phyloP scores from a whole-genome alignment of 148 eudicot genomes.

The Dianthus caryophyllus region DNA sequence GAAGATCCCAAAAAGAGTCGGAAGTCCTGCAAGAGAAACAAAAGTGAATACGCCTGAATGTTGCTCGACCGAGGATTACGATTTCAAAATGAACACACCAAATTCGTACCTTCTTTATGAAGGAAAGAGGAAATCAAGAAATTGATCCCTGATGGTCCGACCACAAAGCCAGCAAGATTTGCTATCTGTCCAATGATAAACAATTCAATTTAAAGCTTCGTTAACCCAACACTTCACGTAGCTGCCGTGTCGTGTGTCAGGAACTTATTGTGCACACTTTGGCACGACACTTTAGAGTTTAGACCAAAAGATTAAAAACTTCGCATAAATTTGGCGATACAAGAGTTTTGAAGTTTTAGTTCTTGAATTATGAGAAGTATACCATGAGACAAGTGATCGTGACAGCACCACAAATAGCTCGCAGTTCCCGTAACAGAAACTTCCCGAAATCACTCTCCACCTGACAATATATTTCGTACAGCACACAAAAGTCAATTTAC shows the following conservation, averaged over 20 bases:
- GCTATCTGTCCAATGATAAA: conserved; percentile 55
- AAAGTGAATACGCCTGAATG: conserved; percentile 6
- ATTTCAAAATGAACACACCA: background rate
- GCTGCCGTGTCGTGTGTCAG: no score
- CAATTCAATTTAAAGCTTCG: background rate
- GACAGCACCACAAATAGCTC: conserved; percentile 82
- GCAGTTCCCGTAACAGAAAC: conserved; percentile 64
- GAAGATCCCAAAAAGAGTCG: conserved; percentile 60
- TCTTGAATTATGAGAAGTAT: conserved; percentile 13
- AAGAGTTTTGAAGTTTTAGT: background rate
- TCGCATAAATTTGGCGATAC: no score
- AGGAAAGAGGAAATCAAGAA: conserved; percentile 73
- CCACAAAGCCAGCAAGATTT: conserved; percentile 90
- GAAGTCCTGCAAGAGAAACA: conserved; percentile 48
- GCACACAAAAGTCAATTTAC: background rate
- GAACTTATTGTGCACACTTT: no score
- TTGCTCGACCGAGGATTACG: conserved; percentile 6
- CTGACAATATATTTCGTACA: conserved; percentile 31
- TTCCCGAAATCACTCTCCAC: conserved; percentile 51
- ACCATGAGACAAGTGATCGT: conserved; percentile 97
- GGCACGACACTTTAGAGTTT: no score
- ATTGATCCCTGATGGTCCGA: conserved; percentile 90
- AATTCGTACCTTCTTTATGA: conserved; percentile 46
- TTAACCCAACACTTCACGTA: no score
- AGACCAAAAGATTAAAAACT: no score